phyloP scores from a whole-genome alignment of 2,329 filamentous ascomycete genomes.

The Colletotrichum somersetense region DNA sequence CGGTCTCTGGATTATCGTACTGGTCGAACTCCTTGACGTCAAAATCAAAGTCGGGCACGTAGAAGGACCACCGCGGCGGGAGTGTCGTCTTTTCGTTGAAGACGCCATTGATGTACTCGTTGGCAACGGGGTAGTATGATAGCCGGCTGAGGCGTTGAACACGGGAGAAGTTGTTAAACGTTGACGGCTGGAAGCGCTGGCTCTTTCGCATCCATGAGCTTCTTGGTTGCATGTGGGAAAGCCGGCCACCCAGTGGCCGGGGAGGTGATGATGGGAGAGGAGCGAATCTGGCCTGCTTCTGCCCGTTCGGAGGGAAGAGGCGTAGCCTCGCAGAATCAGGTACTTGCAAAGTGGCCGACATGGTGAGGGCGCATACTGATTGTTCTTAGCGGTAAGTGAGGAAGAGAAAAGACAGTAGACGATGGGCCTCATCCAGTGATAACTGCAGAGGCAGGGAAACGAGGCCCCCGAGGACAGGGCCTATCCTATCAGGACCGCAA shows the following conservation, averaged over 20 bases:
- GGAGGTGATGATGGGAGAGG: slow-evolving; percentile 33
- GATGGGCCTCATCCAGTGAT: slow-evolving; percentile 38
- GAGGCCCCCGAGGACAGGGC: slow-evolving; percentile 10
- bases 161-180: slow-evolving; percentile 12
- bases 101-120: slow-evolving; percentile 42
- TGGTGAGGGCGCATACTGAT: slow-evolving; percentile 26
- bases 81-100: slow-evolving; percentile 42
- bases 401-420: slow-evolving; percentile 19
- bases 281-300: slow-evolving; percentile 39
- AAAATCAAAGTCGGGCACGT: slow-evolving; percentile 43
- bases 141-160: slow-evolving; percentile 34
- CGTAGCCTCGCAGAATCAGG: slow-evolving; percentile 35
- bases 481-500: slow-evolving; percentile 25
- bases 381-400: slow-evolving; percentile 16
- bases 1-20: slow-evolving; percentile 10
- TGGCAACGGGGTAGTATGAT: slow-evolving; percentile 40
- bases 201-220: slow-evolving; percentile 40
- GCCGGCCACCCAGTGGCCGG: slow-evolving; percentile 12
- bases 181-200: slow-evolving; percentile 17
- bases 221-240: slow-evolving; percentile 24
- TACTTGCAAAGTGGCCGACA: slow-evolving; percentile 30
- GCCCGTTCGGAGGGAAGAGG: slow-evolving; percentile 12
- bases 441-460: slow-evolving; percentile 31
- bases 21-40: slow-evolving; percentile 39
- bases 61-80: slow-evolving; percentile 42